These are phyloP conservation scores for Brassica cretica DNA, from an alignment of 345 rosid species.

Conservation along the genomic window DNA sequence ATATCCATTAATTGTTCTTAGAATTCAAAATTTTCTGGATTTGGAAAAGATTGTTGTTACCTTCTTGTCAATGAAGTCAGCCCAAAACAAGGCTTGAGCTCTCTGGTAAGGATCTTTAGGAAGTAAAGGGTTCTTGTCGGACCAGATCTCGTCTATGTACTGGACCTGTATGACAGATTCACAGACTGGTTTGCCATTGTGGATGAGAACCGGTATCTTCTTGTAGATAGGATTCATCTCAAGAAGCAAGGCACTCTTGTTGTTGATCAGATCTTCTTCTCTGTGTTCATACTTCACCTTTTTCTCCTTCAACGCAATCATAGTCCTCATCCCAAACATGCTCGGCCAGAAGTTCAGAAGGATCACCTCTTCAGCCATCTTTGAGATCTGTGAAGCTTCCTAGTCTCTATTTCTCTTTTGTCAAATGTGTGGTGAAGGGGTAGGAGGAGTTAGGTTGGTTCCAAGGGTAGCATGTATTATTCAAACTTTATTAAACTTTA, in stretches of 20 bases:
- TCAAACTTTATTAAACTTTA: background rate
- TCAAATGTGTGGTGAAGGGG: background rate
- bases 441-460: background rate
- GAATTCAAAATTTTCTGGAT: background rate
- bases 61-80: slow-evolving; percentile 19
- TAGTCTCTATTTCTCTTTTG: background rate
- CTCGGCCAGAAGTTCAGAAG: slow-evolving; percentile 20
- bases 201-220: slow-evolving; percentile 26
- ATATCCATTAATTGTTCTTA: background rate
- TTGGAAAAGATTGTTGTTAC: slow-evolving; percentile 8
- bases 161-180: slow-evolving; percentile 31
- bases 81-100: slow-evolving; percentile 20
- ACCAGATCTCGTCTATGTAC: slow-evolving; percentile 32
- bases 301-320: slow-evolving; percentile 29
- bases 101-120: slow-evolving; percentile 13
- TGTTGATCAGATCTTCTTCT: slow-evolving; percentile 12
- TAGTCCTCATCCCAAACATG: slow-evolving; percentile 29
- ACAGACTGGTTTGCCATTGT: slow-evolving; percentile 32
- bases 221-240: slow-evolving; percentile 34
- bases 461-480: background rate
- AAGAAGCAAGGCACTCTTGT: slow-evolving; percentile 28
- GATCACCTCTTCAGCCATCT: background rate
- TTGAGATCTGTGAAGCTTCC: background rate
- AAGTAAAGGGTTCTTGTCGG: slow-evolving; percentile 11
- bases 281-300: slow-evolving; percentile 25